Base-by-base conservation (phyloP, 2,329 filamentous ascomycete genomes). In the Cladosporium sp. region DNA sequence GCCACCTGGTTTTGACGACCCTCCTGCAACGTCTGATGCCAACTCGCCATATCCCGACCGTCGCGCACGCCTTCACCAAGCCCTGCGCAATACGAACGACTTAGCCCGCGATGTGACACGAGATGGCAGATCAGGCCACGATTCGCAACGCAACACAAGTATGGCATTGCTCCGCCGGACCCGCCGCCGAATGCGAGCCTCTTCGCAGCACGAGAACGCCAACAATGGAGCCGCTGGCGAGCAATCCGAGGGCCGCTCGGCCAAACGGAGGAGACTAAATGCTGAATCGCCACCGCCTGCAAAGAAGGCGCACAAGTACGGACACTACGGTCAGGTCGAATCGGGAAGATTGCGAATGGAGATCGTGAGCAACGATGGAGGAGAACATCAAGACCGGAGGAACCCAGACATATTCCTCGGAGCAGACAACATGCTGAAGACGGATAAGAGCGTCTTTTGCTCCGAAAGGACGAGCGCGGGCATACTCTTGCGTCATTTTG, bases 401-500 rank as follows among this genome's bases (percentile, higher is more conserved):
- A 65, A 71, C 62, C 73, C 74, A 10, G 67, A 63, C 25, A 73
- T 72, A 21, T 86, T 89, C 71, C 91, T 91, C 68, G 85, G 85
- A 14, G 88, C 89, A 23, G 91, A 93, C 70, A 97, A 97, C 75
- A 89, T 97, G 30, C 83, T 98, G 67, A 88, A 86, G 70, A 89
- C 93, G 75, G 92, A 98, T 77, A 83, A 84, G 65, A 91, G 90
- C 13, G 92, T 97, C 2, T 98, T 97, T 75, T 96, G 93, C 78
- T 96, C 93, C 43, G 91, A 94, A 76, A 89, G 88, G n/a, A 90
- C 90, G 67, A 86, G 88, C 65, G 97, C 93, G 80, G 97, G 97
- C 74, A 87, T 98, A 71, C 83, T 98, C 14, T 79, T 98, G 65
- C 87, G 88, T 66, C 94, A 98, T 76, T 88, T 90, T 69, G 92